A percentile compares a stretch with the other conserved stretches of the same genome.
These are phyloP conservation scores for Phytopythium kandeliae DNA, from an alignment of 352 stramenopile genomes.

Conservation along the genomic window DNA sequence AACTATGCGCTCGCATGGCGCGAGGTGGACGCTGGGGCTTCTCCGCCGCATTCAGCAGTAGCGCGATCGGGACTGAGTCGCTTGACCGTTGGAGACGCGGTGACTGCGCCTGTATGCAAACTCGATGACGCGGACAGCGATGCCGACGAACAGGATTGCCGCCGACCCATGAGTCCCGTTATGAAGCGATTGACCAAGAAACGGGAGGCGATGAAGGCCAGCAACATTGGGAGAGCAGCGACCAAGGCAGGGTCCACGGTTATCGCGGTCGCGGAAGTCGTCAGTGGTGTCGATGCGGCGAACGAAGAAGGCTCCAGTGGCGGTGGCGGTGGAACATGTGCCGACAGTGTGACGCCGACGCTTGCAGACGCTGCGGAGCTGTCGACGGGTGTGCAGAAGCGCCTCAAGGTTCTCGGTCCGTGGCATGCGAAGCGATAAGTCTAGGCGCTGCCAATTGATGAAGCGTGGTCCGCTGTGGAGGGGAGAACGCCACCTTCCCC, in stretches of 20 bases:
- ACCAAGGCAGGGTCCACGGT: not conserved
- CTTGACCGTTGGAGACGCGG: constrained; percentile 7
- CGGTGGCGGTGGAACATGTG: constrained; percentile 1
- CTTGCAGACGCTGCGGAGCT: constrained; percentile 42
- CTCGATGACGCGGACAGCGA: constrained; percentile 6
- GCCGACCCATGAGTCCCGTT: constrained; percentile 46
- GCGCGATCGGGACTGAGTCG: not conserved
- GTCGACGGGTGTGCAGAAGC: constrained; percentile 55
- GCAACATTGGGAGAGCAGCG: too few species aligned
- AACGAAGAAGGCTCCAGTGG: not conserved
- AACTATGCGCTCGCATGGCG: constrained; percentile 73
- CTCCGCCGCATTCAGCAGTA: not conserved
- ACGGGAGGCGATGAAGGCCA: constrained; percentile 1
- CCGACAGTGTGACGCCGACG: constrained; percentile 5
- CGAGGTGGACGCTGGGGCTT: constrained; percentile 13
- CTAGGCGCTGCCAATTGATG: too few species aligned
- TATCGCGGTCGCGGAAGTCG: not conserved
- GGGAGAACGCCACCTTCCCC: too few species aligned
- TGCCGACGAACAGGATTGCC: constrained; percentile 12
- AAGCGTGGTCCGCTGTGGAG: too few species aligned
- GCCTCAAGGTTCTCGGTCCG: constrained; percentile 42
- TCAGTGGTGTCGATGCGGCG: too few species aligned
- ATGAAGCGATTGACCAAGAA: constrained; percentile 42
- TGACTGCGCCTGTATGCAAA: not conserved
- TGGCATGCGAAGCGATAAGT: constrained; percentile 15